Evolutionary conservation across 2,329 filamentous ascomycete species (phyloP).

Genomic region (Microsporum canis): DNA sequence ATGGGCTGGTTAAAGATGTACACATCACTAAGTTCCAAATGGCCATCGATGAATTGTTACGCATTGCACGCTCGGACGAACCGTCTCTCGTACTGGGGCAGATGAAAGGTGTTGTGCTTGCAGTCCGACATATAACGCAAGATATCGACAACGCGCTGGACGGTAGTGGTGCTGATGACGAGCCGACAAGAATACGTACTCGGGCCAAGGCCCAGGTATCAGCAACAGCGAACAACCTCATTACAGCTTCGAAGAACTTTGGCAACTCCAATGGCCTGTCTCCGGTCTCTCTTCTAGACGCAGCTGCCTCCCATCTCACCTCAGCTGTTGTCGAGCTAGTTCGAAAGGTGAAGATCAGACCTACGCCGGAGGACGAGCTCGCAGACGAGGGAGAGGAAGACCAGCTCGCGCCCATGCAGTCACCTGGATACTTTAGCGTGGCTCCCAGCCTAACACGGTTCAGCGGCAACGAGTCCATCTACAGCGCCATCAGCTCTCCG

Average conservation of each 20-base stretch:
- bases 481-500: conserved; percentile 62
- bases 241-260: conserved; percentile 90
- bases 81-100: conserved; percentile 66
- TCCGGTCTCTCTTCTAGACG: conserved; percentile 86
- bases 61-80: conserved; percentile 60
- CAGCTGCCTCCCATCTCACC: conserved; percentile 81
- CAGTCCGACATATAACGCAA: conserved; percentile 72
- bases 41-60: conserved; percentile 79
- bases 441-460: conserved; percentile 38
- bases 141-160: conserved; percentile 47
- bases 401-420: conserved; percentile 51
- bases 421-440: conserved; percentile 55
- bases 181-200: conserved; percentile 45
- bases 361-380: conserved; percentile 63
- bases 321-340: conserved; percentile 77
- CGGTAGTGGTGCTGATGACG: conserved; percentile 37
- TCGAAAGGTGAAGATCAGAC: conserved; percentile 68
- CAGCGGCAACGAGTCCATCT: conserved; percentile 60
- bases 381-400: conserved; percentile 57
- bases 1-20: conserved; percentile 76
- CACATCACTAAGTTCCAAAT: conserved; percentile 94
- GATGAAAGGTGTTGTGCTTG: conserved; percentile 76
- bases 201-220: conserved; percentile 74
- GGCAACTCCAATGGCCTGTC: conserved; percentile 70
- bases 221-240: conserved; percentile 89